Evolutionary conservation across 345 rosid species (phyloP), one percentile per base, ranked within the genome.

Genomic region (Corchorus capsularis): DNA sequence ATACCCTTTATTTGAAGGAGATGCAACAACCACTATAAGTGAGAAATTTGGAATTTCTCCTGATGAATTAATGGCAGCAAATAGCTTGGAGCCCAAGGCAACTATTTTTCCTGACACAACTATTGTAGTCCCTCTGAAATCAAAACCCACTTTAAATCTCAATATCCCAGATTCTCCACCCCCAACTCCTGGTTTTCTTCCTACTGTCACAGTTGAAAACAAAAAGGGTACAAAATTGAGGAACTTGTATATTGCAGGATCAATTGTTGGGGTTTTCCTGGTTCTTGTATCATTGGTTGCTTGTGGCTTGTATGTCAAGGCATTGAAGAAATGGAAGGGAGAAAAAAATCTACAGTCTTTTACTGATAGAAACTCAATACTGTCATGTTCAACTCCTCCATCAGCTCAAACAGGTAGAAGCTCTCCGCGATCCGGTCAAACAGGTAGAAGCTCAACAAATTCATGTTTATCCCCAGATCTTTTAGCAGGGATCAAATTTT

Each of bases 391-490:
- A n/a, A 70, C 89, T 0, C 22, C 62, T 57, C 35, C 5, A 57
- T 57, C 35, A 3, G 32, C 34, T 10, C 62, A 22, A 57, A 57
- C 62, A 1, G 62, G 62, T 20, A 79, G 6, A 39, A 39, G 87
- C 69, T 81, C 86, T 74, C 83, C 89, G 0, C 75, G 76, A 57
- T 87, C 85, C 11, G 86, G 75, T 43, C 76, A 22, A 57, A 82
- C 79, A 0, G 76, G 77, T 32, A 73, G 75, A 75, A 84, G 90
- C 83, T 82, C 87, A 6, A 13, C 83, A 34, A 77, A 70, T 73
- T 85, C 87, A 16, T 86, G 86, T 79, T 75, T 90, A 57, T 88
- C 94, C 19, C 91, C 88, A 4, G 89, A 90, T 79, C 85, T 89
- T 76, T 88, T 87, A 1, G 80, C 49, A 0, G 89, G 89, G 57